Conservation (phyloP, 148 eudicot species). For the Bassia scoparia region DNA sequence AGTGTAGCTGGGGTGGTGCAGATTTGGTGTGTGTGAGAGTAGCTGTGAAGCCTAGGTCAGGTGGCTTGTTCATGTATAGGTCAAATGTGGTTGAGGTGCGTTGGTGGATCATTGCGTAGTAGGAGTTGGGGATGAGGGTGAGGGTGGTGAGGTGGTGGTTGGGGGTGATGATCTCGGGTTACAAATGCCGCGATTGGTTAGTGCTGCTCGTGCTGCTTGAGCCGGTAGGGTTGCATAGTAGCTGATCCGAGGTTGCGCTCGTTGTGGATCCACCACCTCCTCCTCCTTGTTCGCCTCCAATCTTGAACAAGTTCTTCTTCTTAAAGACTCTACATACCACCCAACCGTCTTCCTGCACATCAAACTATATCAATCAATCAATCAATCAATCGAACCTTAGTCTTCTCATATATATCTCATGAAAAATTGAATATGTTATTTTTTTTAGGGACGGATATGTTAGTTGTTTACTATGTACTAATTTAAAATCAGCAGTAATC, state of each 20-base stretch:
- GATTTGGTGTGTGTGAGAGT: slow-evolving; percentile 46
- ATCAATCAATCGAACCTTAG: too few relatives aligned
- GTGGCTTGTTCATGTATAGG: slow-evolving; percentile 43
- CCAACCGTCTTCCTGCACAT: slow-evolving; percentile 86
- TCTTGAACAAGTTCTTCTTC: slow-evolving; percentile 87
- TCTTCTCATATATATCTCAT: too few relatives aligned
- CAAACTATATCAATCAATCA: neutral
- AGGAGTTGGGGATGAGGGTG: slow-evolving; percentile 31
- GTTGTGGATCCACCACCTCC: slow-evolving; percentile 37
- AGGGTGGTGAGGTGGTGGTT: slow-evolving; percentile 10
- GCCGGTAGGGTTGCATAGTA: slow-evolving; percentile 29
- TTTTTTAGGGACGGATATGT: too few relatives aligned
- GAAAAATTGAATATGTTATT: too few relatives aligned
- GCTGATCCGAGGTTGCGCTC: slow-evolving; percentile 38
- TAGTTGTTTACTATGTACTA: too few relatives aligned
- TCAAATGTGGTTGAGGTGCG: slow-evolving; percentile 42
- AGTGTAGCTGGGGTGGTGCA: too few relatives aligned
- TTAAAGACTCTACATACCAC: slow-evolving; percentile 88
- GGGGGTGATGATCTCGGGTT: slow-evolving; percentile 36
- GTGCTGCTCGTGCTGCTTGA: slow-evolving; percentile 27
- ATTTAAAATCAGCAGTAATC: too few relatives aligned
- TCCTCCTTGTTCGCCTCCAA: slow-evolving; percentile 40
- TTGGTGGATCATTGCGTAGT: slow-evolving; percentile 36
- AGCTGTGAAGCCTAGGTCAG: slow-evolving; percentile 47
- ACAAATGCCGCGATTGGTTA: slow-evolving; percentile 38